Percentiles rank a stretch among this genome's conserved stretches.
Conservation (phyloP, 345 rosid species). For the Viola odorata region DNA sequence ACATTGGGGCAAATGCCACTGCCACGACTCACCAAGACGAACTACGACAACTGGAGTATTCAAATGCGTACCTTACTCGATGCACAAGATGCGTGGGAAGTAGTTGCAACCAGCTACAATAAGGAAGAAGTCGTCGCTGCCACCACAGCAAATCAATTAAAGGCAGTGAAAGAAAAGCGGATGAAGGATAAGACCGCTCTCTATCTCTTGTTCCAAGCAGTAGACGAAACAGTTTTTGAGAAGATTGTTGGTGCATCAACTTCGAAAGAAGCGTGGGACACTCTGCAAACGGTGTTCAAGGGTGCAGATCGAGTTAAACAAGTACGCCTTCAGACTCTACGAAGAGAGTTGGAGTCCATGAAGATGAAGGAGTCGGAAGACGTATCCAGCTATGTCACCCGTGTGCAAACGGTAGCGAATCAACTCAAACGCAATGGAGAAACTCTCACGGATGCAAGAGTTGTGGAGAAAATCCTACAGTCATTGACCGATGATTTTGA, state of each 20-base stretch:
- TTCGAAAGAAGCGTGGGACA: background rate
- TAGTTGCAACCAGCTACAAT: background rate
- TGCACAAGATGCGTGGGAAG: background rate
- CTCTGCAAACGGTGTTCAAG: background rate
- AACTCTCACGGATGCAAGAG: too few relatives aligned
- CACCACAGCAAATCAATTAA: background rate
- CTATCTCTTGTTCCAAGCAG: conserved; percentile 1
- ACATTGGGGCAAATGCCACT: background rate
- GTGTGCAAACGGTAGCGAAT: too few relatives aligned
- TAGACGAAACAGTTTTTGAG: conserved; percentile 3
- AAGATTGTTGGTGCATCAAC: background rate
- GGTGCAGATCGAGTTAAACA: too few relatives aligned
- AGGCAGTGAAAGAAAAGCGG: background rate
- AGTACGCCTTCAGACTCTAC: background rate
- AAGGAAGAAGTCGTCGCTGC: background rate
- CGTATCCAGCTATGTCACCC: background rate
- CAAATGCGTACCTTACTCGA: background rate
- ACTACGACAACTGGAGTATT: background rate
- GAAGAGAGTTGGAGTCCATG: conserved; percentile 2
- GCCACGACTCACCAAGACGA: background rate
- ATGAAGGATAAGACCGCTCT: conserved; percentile 3
- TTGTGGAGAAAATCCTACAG: too few relatives aligned
- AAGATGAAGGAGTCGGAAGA: conserved; percentile 6
- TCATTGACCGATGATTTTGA: background rate
- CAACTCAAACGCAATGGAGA: too few relatives aligned